Percentiles rank a stretch among this genome's conserved stretches.
Conservation (phyloP, 2,329 filamentous ascomycete genomes). For the Aspergillus uvarum region DNA sequence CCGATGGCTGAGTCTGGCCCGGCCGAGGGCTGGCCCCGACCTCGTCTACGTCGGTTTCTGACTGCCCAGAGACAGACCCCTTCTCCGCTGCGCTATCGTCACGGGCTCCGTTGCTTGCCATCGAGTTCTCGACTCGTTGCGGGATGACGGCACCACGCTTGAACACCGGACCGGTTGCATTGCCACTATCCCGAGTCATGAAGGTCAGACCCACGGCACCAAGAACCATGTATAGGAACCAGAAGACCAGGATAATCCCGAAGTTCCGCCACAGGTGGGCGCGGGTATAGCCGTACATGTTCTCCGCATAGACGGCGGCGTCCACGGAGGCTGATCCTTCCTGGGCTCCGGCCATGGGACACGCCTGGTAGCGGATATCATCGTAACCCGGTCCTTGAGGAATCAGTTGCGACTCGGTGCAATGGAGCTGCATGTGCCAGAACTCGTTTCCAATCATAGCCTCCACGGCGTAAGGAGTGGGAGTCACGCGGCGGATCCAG, state of each 20-base stretch:
- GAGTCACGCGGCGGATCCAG: slow-evolving; percentile 79
- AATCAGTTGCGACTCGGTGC: slow-evolving; percentile 66
- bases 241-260: not conserved
- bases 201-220: slow-evolving; percentile 38
- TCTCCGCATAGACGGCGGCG: slow-evolving; percentile 65
- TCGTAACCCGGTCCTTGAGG: slow-evolving; percentile 69
- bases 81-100: no score
- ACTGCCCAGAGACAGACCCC: no score
- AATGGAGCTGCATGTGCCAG: slow-evolving; percentile 65
- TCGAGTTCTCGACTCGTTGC: no score
- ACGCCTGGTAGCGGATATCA: slow-evolving; percentile 73
- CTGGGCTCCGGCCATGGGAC: slow-evolving; percentile 71
- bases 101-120: no score
- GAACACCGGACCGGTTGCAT: slow-evolving; percentile 64
- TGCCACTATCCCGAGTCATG: slow-evolving; percentile 56
- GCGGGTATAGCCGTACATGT: slow-evolving; percentile 47
- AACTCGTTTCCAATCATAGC: slow-evolving; percentile 89
- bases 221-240: not conserved
- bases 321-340: slow-evolving; percentile 64
- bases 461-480: slow-evolving; percentile 72
- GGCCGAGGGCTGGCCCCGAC: no score
- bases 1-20: no score
- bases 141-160: slow-evolving; percentile 28
- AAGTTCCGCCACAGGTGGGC: not conserved
- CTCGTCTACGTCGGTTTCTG: no score